phyloP scores from a whole-genome alignment of 129 eudicot genomes.

The Artemisia annua region DNA sequence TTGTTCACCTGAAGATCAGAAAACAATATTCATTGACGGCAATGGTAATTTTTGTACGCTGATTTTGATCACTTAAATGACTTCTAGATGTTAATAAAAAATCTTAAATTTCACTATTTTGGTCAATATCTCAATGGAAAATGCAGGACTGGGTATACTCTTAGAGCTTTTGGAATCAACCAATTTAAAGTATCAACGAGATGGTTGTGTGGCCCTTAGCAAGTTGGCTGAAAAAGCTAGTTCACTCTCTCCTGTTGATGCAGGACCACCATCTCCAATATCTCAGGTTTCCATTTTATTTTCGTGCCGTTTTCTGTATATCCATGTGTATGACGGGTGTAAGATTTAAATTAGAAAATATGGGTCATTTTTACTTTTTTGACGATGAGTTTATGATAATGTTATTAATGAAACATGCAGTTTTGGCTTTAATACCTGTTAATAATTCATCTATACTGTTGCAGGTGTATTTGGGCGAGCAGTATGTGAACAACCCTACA shows the following conservation, averaged over 20 bases:
- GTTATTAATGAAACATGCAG: neutral
- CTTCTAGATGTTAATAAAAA: neutral
- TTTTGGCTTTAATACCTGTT: neutral
- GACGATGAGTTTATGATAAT: too few relatives aligned
- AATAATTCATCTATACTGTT: slow-evolving; percentile 9
- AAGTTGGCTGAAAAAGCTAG: slow-evolving; percentile 58
- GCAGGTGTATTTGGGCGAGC: slow-evolving; percentile 89
- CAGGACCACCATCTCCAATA: slow-evolving; percentile 66
- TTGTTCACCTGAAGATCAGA: slow-evolving; percentile 60
- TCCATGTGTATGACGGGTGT: too few relatives aligned
- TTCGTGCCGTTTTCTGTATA: neutral
- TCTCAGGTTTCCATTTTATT: slow-evolving; percentile 29
- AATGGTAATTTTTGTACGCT: slow-evolving; percentile 34
- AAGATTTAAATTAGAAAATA: too few relatives aligned
- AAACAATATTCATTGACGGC: slow-evolving; percentile 48
- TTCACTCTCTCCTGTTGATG: slow-evolving; percentile 54
- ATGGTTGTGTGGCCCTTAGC: slow-evolving; percentile 53
- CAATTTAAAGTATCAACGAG: slow-evolving; percentile 52
- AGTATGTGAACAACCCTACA: slow-evolving; percentile 73
- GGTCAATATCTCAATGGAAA: slow-evolving; percentile 17
- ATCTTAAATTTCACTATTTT: slow-evolving; percentile 15
- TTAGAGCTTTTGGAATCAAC: slow-evolving; percentile 51
- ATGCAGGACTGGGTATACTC: slow-evolving; percentile 50
- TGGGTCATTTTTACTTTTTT: too few relatives aligned
- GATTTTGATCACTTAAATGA: neutral